phyloP scores from a whole-genome alignment of 2,329 filamentous ascomycete species.

The Byssoonygena ceratinophila region DNA sequence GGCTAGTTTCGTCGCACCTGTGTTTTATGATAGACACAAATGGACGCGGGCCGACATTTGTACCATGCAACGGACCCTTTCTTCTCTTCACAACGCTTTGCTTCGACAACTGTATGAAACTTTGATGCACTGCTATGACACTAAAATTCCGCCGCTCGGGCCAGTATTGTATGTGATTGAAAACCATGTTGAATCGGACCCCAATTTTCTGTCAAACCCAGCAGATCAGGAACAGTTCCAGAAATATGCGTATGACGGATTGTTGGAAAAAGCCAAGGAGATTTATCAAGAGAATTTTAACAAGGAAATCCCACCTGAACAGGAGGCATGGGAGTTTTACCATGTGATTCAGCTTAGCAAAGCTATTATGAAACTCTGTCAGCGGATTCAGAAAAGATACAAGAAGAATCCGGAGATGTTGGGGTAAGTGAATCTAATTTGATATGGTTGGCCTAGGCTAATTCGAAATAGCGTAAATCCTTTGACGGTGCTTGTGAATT shows the following conservation, averaged over 20 bases:
- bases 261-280: slow-evolving; percentile 63
- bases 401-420: slow-evolving; percentile 77
- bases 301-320: slow-evolving; percentile 65
- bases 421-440: slow-evolving; percentile 41
- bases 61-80: slow-evolving; percentile 64
- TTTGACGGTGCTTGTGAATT: slow-evolving; percentile 63
- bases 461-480: slow-evolving; percentile 42
- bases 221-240: slow-evolving; percentile 64
- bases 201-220: slow-evolving; percentile 58
- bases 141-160: slow-evolving; percentile 72
- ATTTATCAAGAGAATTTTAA: slow-evolving; percentile 71
- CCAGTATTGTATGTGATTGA: slow-evolving; percentile 71
- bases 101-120: slow-evolving; percentile 77
- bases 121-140: slow-evolving; percentile 79
- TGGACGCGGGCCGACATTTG: slow-evolving; percentile 62
- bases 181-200: slow-evolving; percentile 69
- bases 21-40: slow-evolving; percentile 48
- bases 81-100: slow-evolving; percentile 66
- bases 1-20: slow-evolving; percentile 39
- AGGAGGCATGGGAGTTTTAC: slow-evolving; percentile 78
- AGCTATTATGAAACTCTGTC: slow-evolving; percentile 70
- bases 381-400: slow-evolving; percentile 87
- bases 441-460: slow-evolving; percentile 14
- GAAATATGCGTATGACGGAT: slow-evolving; percentile 58
- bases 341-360: slow-evolving; percentile 85